phyloP scores from a whole-genome alignment of 192 early-diverging fungal genomes.

The Mortierella hygrophila region DNA sequence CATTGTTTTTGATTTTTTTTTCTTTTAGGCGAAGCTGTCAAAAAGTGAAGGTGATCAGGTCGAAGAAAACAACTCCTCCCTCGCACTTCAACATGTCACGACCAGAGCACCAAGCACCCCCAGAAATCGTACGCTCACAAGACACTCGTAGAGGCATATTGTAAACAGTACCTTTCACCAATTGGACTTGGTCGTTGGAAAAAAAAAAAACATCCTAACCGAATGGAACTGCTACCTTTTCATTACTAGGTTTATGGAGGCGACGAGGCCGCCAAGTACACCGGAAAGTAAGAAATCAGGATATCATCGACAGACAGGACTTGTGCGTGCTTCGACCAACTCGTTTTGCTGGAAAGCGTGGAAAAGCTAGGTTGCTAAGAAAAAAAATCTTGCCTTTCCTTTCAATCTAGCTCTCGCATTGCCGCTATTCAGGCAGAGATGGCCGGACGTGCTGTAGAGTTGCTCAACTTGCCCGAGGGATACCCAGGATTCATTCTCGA shows the following conservation, averaged over 20 bases:
- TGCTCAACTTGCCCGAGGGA: slow-evolving; percentile 86
- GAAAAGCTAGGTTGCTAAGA: background rate
- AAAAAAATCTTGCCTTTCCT: background rate
- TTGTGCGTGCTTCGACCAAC: background rate
- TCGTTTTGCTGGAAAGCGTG: background rate
- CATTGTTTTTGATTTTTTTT: slow-evolving; percentile 22
- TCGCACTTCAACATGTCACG: slow-evolving; percentile 77
- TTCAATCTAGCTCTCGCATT: slow-evolving; percentile 87
- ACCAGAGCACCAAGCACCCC: slow-evolving; percentile 96
- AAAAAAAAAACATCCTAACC: background rate
- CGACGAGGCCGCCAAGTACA: slow-evolving; percentile 94
- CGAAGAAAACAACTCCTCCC: background rate
- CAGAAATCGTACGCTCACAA: slow-evolving; percentile 84
- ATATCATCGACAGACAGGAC: background rate
- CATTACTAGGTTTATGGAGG: slow-evolving; percentile 90
- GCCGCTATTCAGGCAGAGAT: slow-evolving; percentile 94
- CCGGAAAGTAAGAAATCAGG: slow-evolving; percentile 75
- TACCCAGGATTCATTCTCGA: slow-evolving; percentile 85
- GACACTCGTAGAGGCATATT: background rate
- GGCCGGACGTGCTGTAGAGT: slow-evolving; percentile 92
- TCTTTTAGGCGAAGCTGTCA: background rate
- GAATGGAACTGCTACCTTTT: background rate
- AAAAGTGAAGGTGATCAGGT: slow-evolving; percentile 14
- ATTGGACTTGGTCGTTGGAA: background rate
- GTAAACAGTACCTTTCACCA: background rate